Evolutionary conservation across 352 stramenopile genomes (phyloP).

Genomic region (Globisporangium barbulae): DNA sequence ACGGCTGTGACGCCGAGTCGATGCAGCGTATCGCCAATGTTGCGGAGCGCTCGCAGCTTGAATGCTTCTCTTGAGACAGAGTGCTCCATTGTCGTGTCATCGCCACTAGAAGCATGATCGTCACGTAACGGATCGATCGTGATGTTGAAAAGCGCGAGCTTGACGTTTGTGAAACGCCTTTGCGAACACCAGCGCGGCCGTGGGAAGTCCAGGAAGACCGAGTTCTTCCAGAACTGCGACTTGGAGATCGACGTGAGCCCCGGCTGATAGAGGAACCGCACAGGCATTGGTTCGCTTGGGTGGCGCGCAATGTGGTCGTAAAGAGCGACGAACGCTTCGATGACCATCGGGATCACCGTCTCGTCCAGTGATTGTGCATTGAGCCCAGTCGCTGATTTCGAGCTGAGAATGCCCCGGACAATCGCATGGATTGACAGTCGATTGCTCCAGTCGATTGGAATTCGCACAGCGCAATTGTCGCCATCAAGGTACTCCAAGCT

Average conservation of each 20-base stretch:
- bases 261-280: constrained; percentile 39
- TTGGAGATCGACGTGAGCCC: constrained; percentile 20
- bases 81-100: constrained; percentile 10
- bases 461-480: constrained; percentile 34
- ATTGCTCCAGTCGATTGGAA: constrained; percentile 48
- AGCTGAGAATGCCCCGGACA: constrained; percentile 38
- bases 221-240: constrained; percentile 41
- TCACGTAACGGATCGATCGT: constrained; percentile 41
- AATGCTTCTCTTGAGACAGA: constrained; percentile 12
- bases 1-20: constrained; percentile 34
- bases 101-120: background rate
- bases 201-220: constrained; percentile 37
- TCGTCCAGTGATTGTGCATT: constrained; percentile 11
- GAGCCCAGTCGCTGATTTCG: constrained; percentile 28
- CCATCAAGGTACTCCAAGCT: constrained; percentile 42
- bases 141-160: constrained; percentile 54
- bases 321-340: constrained; percentile 45
- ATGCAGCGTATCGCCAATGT: constrained; percentile 32
- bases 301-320: constrained; percentile 33
- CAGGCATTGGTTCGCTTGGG: constrained; percentile 38
- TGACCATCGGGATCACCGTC: constrained; percentile 32
- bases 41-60: constrained; percentile 27
- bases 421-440: constrained; percentile 29
- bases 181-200: constrained; percentile 24
- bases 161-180: constrained; percentile 22